Conservation (phyloP, 2,329 filamentous ascomycete genomes). For the Ascocoryne sarcoides region DNA sequence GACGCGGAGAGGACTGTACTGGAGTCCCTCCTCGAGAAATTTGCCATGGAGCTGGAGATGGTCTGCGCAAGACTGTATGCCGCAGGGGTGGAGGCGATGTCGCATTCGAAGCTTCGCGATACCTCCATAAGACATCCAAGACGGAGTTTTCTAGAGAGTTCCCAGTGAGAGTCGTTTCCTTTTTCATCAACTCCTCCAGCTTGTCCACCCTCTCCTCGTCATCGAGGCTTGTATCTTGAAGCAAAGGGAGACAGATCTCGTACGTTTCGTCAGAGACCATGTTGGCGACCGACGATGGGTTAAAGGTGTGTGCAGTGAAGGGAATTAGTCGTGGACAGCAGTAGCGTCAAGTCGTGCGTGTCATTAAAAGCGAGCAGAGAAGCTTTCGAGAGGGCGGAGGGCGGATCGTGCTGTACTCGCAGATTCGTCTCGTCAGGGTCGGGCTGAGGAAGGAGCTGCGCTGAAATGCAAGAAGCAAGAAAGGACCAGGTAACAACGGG, state of each 20-base stretch:
- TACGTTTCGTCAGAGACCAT: conserved; percentile 94
- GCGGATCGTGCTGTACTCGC: conserved; percentile 5
- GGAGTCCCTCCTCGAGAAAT: conserved; percentile 63
- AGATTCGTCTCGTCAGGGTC: conserved; percentile 7
- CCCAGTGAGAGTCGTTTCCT: conserved; percentile 67
- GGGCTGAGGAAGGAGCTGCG: conserved; percentile 17
- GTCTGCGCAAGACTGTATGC: conserved; percentile 80
- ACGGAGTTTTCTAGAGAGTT: conserved; percentile 80
- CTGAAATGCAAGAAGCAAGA: conserved; percentile 18
- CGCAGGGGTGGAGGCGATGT: conserved; percentile 78
- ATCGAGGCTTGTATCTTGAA: conserved; percentile 73
- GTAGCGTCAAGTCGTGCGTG: background rate
- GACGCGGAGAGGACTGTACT: conserved; percentile 70
- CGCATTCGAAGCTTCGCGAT: conserved; percentile 55
- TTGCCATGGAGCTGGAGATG: conserved; percentile 92
- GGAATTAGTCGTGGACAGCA: background rate
- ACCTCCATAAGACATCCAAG: conserved; percentile 83
- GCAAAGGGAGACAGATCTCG: conserved; percentile 80
- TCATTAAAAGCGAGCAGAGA: conserved; percentile 6
- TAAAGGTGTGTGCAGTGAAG: no score
- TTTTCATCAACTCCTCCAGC: conserved; percentile 76
- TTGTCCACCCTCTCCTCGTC: conserved; percentile 95
- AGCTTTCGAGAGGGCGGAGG: conserved; percentile 4
- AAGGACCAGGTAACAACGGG: conserved; percentile 14
- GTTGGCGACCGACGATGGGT: conserved; percentile 4